These are phyloP conservation scores for Clitopilus hobsonii DNA, from an alignment of 768 basidiomycete genomes.

Conservation along the genomic window DNA sequence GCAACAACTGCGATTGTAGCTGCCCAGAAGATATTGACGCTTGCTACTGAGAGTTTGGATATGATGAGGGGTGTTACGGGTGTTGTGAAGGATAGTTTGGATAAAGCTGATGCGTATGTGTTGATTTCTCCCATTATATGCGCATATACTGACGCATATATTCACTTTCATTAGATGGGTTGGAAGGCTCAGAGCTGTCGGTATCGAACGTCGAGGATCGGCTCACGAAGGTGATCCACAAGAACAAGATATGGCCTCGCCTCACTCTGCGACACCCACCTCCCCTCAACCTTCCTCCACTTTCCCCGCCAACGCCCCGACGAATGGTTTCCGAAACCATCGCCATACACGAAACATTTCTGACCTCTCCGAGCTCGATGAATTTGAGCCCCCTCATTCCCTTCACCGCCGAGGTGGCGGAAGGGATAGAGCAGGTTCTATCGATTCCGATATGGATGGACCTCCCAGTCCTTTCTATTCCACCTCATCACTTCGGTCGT, in stretches of 20 bases:
- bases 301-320: too few relatives aligned
- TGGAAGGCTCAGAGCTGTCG: background rate
- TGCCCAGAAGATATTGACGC: slow-evolving; percentile 74
- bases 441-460: background rate
- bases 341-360: slow-evolving; percentile 1
- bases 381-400: background rate
- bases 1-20: slow-evolving; percentile 63
- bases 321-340: background rate
- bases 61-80: slow-evolving; percentile 89
- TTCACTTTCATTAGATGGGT: background rate
- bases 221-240: slow-evolving; percentile 16
- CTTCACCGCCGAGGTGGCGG: background rate
- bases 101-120: slow-evolving; percentile 79
- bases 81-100: slow-evolving; percentile 83
- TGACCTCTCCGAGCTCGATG: slow-evolving; percentile 8
- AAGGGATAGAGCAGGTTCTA: background rate
- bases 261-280: background rate
- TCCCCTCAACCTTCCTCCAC: background rate
- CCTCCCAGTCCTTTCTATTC: background rate
- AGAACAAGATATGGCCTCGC: background rate
- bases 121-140: background rate
- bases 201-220: slow-evolving; percentile 33
- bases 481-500: background rate
- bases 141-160: background rate
- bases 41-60: slow-evolving; percentile 89